A percentile compares a stretch with the other conserved stretches of the same genome.
These are phyloP conservation scores for Allomyces javanicus DNA, from an alignment of 192 early-diverging fungal species.

Conservation along the genomic window DNA sequence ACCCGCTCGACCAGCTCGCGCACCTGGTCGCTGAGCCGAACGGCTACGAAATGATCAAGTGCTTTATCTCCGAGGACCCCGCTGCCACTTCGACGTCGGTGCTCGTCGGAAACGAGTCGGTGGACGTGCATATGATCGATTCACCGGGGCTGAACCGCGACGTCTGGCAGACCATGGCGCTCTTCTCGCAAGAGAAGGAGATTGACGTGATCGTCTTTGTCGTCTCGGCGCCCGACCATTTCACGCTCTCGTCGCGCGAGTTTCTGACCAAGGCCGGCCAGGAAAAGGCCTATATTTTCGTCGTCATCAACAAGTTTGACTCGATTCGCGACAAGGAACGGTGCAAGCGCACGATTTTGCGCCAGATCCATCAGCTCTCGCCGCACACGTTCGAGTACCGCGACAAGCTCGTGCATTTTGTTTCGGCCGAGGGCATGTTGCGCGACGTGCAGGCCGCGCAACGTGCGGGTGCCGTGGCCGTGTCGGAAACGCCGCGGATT, in stretches of 20 bases:
- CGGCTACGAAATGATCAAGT: too few species aligned
- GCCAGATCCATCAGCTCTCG: conserved; percentile 88
- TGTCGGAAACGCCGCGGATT: conserved; percentile 2
- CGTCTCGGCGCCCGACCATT: conserved; percentile 97
- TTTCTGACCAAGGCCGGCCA: conserved; percentile 91
- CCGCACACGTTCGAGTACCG: conserved; percentile 77
- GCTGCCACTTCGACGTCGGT: background rate
- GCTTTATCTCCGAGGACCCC: too few species aligned
- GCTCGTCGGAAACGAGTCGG: conserved; percentile 7
- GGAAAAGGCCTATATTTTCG: conserved; percentile 97
- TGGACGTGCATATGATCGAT: conserved; percentile 92
- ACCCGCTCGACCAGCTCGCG: conserved; percentile 1
- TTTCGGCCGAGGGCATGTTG: conserved; percentile 35
- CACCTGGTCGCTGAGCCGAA: too few species aligned
- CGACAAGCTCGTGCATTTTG: conserved; percentile 91
- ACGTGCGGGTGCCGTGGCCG: too few species aligned
- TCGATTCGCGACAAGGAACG: conserved; percentile 84
- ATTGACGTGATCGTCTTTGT: conserved; percentile 99
- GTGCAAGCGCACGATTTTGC: conserved; percentile 81
- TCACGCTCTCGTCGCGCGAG: conserved; percentile 75
- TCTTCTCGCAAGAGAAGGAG: conserved; percentile 94
- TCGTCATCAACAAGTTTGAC: conserved; percentile 96
- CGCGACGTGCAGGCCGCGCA: conserved; percentile 7
- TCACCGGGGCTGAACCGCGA: conserved; percentile 97
- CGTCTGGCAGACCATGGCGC: conserved; percentile 86